Percentiles rank a stretch among this genome's conserved stretches.
These are phyloP conservation scores for Mortierella sp. DNA, from an alignment of 371 early-diverging fungal genomes.

Conservation along the genomic window DNA sequence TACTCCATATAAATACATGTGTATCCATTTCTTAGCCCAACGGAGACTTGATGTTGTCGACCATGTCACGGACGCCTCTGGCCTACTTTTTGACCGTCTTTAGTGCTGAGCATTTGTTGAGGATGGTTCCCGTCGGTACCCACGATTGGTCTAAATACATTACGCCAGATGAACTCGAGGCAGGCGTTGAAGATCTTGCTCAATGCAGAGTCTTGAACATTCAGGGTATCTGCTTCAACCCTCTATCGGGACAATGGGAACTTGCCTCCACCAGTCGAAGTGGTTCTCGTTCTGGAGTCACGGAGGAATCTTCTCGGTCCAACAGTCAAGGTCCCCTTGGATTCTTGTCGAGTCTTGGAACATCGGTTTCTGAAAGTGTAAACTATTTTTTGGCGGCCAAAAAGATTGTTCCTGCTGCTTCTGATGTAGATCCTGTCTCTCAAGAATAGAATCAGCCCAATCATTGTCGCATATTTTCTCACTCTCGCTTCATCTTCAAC, in stretches of 20 bases:
- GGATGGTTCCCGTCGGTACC: slow-evolving; percentile 87
- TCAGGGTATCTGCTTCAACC: slow-evolving; percentile 53
- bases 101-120: slow-evolving; percentile 84
- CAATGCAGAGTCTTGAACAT: slow-evolving; percentile 40
- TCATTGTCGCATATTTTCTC: too few species aligned
- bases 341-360: slow-evolving; percentile 18
- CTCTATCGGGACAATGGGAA: slow-evolving; percentile 53
- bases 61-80: slow-evolving; percentile 88
- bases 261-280: slow-evolving; percentile 14
- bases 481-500: too few species aligned
- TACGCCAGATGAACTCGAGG: slow-evolving; percentile 67
- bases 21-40: slow-evolving; percentile 61
- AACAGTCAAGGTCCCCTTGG: too few species aligned
- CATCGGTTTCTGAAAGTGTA: slow-evolving; percentile 17
- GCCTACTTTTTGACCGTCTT: slow-evolving; percentile 85
- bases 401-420: not conserved
- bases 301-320: too few species aligned
- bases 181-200: slow-evolving; percentile 33
- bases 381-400: slow-evolving; percentile 49
- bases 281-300: slow-evolving; percentile 3
- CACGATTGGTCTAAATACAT: slow-evolving; percentile 91
- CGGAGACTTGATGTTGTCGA: slow-evolving; percentile 86
- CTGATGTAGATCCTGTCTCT: not conserved
- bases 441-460: too few species aligned
- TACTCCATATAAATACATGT: too few species aligned